Percentiles rank a stretch among this genome's conserved stretches.
These are phyloP conservation scores for Jacaranda copaia DNA, from an alignment of 257 asterid species.

Conservation along the genomic window DNA sequence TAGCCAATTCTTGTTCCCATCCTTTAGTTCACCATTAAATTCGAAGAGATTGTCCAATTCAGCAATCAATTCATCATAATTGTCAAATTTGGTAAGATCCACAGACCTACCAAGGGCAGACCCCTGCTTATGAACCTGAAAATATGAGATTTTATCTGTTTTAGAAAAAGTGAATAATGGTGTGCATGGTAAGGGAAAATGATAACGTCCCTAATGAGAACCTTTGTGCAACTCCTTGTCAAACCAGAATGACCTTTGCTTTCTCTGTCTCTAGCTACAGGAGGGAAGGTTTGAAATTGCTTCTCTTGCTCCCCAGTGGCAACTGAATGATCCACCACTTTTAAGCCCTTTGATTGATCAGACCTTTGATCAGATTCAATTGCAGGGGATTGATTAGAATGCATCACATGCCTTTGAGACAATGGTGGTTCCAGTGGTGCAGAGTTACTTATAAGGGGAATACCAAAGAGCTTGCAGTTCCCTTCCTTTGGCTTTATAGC, in stretches of 20 bases:
- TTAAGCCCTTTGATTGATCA: conserved; percentile 67
- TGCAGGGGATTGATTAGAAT: conserved; percentile 49
- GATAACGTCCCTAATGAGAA: conserved; percentile 28
- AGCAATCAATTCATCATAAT: conserved; percentile 72
- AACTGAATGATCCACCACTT: conserved; percentile 56
- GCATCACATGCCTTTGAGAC: conserved; percentile 42
- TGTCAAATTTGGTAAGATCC: conserved; percentile 82
- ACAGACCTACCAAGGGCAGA: conserved; percentile 97
- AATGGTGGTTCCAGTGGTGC: conserved; percentile 48
- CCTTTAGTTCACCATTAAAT: conserved; percentile 83
- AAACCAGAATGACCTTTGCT: conserved; percentile 67
- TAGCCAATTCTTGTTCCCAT: conserved; percentile 76
- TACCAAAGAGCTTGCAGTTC: conserved; percentile 85
- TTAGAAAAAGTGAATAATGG: background rate
- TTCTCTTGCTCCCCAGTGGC: conserved; percentile 65
- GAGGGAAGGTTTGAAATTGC: conserved; percentile 49
- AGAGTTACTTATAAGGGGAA: conserved; percentile 63
- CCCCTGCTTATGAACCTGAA: conserved; percentile 97
- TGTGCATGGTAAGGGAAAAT: background rate
- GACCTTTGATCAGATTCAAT: conserved; percentile 58
- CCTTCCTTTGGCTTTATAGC: conserved; percentile 65
- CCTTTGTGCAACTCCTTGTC: conserved; percentile 98
- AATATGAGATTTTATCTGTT: background rate
- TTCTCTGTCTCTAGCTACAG: conserved; percentile 59
- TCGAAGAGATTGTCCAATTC: conserved; percentile 86